A percentile compares a stretch with the other conserved stretches of the same genome.
Conservation (phyloP, 2,329 filamentous ascomycete species). For the Claviceps cyperi region DNA sequence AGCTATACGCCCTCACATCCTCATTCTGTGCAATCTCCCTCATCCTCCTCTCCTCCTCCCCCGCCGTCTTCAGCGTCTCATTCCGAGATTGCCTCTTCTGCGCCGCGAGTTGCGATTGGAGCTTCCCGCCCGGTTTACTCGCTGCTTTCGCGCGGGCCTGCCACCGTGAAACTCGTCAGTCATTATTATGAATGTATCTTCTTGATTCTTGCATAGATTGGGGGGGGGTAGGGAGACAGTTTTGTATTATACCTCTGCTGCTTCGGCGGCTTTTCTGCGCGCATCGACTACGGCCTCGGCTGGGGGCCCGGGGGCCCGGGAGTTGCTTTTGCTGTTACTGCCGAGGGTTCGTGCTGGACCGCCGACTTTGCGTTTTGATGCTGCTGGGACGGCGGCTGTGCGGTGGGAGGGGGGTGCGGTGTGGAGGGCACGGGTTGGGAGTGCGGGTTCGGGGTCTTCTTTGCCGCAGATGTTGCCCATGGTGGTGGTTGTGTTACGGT, state of each 20-base stretch:
- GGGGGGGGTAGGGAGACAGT: conserved; percentile 15
- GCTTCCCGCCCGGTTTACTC: conserved; percentile 43
- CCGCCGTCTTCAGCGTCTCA: conserved; percentile 53
- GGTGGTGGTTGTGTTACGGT: neutral
- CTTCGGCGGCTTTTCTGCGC: conserved; percentile 58
- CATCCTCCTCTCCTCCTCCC: conserved; percentile 47
- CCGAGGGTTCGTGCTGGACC: conserved; percentile 52
- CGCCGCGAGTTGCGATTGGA: conserved; percentile 54
- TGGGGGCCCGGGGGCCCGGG: conserved; percentile 15
- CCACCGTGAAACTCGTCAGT: too few relatives aligned
- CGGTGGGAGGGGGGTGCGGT: conserved; percentile 31
- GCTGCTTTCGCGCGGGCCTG: conserved; percentile 54
- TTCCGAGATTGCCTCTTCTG: conserved; percentile 61
- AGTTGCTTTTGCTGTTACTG: conserved; percentile 9
- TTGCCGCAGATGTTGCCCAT: conserved; percentile 90
- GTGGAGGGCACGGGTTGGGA: conserved; percentile 59
- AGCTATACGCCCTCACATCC: conserved; percentile 22
- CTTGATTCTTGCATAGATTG: too few relatives aligned
- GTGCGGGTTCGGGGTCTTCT: conserved; percentile 49
- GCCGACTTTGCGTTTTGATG: conserved; percentile 27
- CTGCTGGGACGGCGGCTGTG: conserved; percentile 32
- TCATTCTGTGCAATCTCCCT: conserved; percentile 52
- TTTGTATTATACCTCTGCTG: conserved; percentile 54
- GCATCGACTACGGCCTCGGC: conserved; percentile 32
- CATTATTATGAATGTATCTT: too few relatives aligned